These are phyloP conservation scores for Botrytis porri DNA, from an alignment of 2,329 filamentous ascomycete species.

Conservation along the genomic window DNA sequence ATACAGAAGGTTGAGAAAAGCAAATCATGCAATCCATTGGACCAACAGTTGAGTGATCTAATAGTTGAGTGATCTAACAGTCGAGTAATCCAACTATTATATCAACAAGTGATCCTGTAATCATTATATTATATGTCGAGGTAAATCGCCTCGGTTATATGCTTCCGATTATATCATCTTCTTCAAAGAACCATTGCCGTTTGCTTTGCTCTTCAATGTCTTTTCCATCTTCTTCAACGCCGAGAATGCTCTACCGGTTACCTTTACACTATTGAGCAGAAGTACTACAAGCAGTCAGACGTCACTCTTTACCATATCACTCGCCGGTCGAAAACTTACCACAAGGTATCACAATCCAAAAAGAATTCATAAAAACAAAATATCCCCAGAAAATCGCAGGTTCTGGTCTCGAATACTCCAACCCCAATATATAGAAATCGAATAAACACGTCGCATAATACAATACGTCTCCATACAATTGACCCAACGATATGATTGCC, in stretches of 20 bases:
- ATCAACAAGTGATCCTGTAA: neutral
- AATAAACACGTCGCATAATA: neutral
- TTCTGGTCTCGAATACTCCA: slow-evolving; percentile 5
- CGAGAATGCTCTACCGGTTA: neutral
- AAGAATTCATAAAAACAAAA: neutral
- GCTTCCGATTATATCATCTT: neutral
- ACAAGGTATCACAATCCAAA: neutral
- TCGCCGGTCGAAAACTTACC: neutral
- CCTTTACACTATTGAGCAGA: neutral
- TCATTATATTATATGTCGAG: neutral
- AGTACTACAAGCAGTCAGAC: neutral
- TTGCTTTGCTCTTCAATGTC: neutral
- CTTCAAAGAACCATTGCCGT: neutral
- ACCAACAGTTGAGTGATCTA: neutral
- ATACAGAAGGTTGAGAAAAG: neutral
- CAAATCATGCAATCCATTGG: neutral
- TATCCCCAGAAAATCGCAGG: neutral
- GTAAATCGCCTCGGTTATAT: neutral
- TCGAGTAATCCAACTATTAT: neutral
- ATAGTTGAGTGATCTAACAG: too few species aligned
- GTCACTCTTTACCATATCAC: neutral
- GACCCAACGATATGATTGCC: neutral
- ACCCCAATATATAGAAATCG: neutral
- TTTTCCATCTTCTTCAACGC: neutral
- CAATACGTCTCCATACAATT: neutral